Base-by-base conservation (phyloP, 75 land plant species). In the Chamaecyparis obtusa region DNA sequence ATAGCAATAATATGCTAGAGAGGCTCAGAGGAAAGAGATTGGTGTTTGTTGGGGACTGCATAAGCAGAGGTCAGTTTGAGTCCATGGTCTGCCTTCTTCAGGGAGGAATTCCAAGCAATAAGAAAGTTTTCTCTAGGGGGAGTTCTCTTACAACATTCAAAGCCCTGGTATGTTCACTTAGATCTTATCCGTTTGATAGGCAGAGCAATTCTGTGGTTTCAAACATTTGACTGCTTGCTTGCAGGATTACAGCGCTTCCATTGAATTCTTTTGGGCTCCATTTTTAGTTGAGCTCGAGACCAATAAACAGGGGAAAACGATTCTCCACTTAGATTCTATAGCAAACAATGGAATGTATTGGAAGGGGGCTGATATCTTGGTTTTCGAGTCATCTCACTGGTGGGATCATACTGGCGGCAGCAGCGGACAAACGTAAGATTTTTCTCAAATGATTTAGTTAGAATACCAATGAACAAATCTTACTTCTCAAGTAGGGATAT, bases 381-480 rank as follows among this genome's bases (percentile, higher is more conserved):
- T 94, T 36, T 94, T 92, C 74, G 91, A 94, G 87, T 77, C 92
- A 32, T 90, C 91, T 64, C 95, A 92, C 86, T 94, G 95, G 95
- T 94, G 95, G 95, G 85, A 83, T 16, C 90, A 90, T 60, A 87
- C 85, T 24, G 87, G 81, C 17, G 82, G 69, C 17, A 84, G 1
- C 3, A 8, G 8, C 0, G 30, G 56, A 36, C 69, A 71, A 83
- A 78, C 89, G 89, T 88, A 87, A 64, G 90, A 11, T 76, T 14
- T 19, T 33, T 41, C 44, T 5, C 3, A n/a, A n/a, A n/a, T n/a
- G n/a, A n/a, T n/a, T n/a, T n/a, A n/a, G n/a, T n/a, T n/a, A n/a
- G n/a, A n/a, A n/a, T n/a, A n/a, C n/a, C n/a, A 21, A 60, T 74
- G n/a, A 32, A 32, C 8, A 8, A 0, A 19, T 33, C 36, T 16